Evolutionary conservation across 768 basidiomycete genomes (phyloP), one percentile per base, ranked within the genome.

Genomic region (Pleurotus djamor): DNA sequence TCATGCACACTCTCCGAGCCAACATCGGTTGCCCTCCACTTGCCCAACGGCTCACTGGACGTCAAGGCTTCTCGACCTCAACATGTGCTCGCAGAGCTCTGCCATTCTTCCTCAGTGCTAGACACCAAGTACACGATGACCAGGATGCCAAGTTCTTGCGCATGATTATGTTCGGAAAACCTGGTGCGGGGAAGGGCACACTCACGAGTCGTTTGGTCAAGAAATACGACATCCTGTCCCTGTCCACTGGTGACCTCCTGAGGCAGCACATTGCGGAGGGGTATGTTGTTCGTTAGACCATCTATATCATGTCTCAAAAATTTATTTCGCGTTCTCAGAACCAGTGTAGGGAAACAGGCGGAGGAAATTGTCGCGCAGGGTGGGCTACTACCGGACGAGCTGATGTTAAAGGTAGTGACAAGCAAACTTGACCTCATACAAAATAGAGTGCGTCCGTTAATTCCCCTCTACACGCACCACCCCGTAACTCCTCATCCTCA

Each of bases 141-240:
- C 65, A 68, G 77, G 61, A 66, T 48, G 76, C 72, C 38, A 72
- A 68, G 33, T 66, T 76, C 48, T 73, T 88, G 52, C 81, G 88
- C 56, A 86, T 89, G 83, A 76, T 91, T 60, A 83, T 90, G 78
- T 90, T 89, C 69, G 89, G 88, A 34, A 90, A 90, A 72, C 89
- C 87, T n/a, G 89, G 89, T 32, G 84, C 89, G 49, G 90, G 90
- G 59, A 92, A 96, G 76, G 94, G 94, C 36, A 96, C 94, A 0
- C 79, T 95, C 44, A 81, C 89, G 1, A 79, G 82, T 13, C 82
- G 88, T 45, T 81, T 96, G 33, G 84, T 91, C 59, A 81, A 86
- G 62, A 91, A 92, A 70, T 94, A 92, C 69, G 87, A 92, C 67
- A 83, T 96, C 55, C 65, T 88, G 45, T 82, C 86, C 6, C 72